phyloP scores from a whole-genome alignment of 495 filamentous ascomycete species.

The Letharia lupina region DNA sequence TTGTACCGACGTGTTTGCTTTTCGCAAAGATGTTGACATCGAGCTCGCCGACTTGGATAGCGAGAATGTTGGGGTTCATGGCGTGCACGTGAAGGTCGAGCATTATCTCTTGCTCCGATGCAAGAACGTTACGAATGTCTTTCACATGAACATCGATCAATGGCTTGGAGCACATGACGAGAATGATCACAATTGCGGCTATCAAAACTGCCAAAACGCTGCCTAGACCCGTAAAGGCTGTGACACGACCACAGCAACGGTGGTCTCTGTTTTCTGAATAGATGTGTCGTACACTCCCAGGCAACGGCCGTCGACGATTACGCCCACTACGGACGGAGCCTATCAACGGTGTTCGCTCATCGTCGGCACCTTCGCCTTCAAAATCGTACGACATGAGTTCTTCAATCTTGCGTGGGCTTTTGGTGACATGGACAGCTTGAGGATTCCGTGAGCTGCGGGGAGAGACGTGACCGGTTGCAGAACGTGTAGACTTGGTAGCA shows the following conservation, averaged over 20 bases:
- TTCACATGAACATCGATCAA: constrained; percentile 65
- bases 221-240: constrained; percentile 67
- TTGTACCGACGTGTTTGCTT: constrained; percentile 72
- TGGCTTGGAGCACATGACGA: constrained; percentile 85
- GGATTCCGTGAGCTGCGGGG: constrained; percentile 39
- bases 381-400: constrained; percentile 57
- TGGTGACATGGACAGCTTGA: constrained; percentile 33
- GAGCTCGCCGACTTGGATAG: constrained; percentile 71
- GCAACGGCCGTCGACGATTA: constrained; percentile 52
- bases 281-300: constrained; percentile 58
- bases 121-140: constrained; percentile 79
- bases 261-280: constrained; percentile 62
- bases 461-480: constrained; percentile 43
- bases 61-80: constrained; percentile 83
- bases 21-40: constrained; percentile 91
- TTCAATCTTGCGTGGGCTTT: constrained; percentile 43
- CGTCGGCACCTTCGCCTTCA: constrained; percentile 72
- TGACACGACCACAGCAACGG: constrained; percentile 61
- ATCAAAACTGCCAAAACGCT: constrained; percentile 68
- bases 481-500: constrained; percentile 33
- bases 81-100: constrained; percentile 82
- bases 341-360: constrained; percentile 82
- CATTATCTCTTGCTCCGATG: constrained; percentile 92
- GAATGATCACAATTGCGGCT: constrained; percentile 72
- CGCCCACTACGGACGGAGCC: constrained; percentile 54